A percentile compares a stretch with the other conserved stretches of the same genome.
These are phyloP conservation scores for Blastobotrys petasosporus DNA, from an alignment of 1,139 yeast genomes.

Conservation along the genomic window DNA sequence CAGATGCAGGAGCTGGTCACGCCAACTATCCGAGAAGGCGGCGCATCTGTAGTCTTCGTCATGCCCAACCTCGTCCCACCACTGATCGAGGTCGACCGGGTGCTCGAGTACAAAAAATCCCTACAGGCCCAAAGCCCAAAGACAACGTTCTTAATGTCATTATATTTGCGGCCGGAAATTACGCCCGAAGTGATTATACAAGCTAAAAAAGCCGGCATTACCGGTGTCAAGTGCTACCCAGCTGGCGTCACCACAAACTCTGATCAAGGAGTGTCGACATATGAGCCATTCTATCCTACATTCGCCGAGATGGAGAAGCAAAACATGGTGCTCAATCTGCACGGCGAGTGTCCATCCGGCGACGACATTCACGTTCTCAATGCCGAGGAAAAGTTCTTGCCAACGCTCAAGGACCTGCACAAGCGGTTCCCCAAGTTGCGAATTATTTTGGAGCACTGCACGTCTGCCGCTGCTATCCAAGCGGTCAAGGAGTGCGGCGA, in stretches of 20 bases:
- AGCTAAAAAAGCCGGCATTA: slow-evolving; percentile 68
- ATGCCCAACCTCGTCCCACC: slow-evolving; percentile 98
- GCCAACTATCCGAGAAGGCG: slow-evolving; percentile 87
- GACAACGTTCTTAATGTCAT: slow-evolving; percentile 86
- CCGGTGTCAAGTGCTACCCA: slow-evolving; percentile 89
- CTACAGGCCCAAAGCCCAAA: slow-evolving; percentile 67
- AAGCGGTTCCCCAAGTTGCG: slow-evolving; percentile 77
- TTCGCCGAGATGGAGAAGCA: slow-evolving; percentile 82
- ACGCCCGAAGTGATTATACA: slow-evolving; percentile 78
- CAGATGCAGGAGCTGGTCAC: slow-evolving; percentile 85
- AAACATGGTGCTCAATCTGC: slow-evolving; percentile 73
- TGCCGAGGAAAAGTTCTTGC: slow-evolving; percentile 89
- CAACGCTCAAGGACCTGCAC: slow-evolving; percentile 80
- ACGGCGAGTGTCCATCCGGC: slow-evolving; percentile 83
- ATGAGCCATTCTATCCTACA: slow-evolving; percentile 78
- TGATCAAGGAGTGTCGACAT: slow-evolving; percentile 85
- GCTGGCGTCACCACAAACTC: slow-evolving; percentile 99
- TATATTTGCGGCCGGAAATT: slow-evolving; percentile 68
- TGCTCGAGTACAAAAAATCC: slow-evolving; percentile 57
- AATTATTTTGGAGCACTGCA: slow-evolving; percentile 91
- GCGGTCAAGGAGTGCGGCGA: slow-evolving; percentile 66
- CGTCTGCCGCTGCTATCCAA: slow-evolving; percentile 81
- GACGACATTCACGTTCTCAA: slow-evolving; percentile 76
- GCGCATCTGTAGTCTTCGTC: slow-evolving; percentile 81
- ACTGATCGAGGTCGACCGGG: slow-evolving; percentile 70